A percentile compares a stretch with the other conserved stretches of the same genome.
phyloP scores from a whole-genome alignment of 2,329 filamentous ascomycete species.

The Aaosphaeria pasadenensis region DNA sequence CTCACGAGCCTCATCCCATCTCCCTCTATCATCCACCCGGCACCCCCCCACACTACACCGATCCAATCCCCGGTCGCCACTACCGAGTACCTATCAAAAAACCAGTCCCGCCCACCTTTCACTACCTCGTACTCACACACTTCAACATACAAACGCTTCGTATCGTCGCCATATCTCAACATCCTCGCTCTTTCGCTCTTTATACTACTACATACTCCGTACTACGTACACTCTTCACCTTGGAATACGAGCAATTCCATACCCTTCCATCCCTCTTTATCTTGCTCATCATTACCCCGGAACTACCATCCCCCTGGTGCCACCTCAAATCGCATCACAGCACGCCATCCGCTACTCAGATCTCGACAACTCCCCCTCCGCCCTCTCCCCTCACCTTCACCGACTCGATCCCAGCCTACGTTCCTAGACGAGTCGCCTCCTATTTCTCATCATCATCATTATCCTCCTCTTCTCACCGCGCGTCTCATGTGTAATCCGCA shows the following conservation, averaged over 20 bases:
- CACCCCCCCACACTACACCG: no score
- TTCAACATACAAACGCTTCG: not conserved
- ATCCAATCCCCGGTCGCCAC: no score
- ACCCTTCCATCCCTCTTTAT: not conserved
- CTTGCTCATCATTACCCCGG: not conserved
- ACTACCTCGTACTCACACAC: not conserved
- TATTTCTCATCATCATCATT: not conserved
- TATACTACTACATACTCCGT: no score
- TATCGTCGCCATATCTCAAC: not conserved
- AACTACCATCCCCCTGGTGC: no score
- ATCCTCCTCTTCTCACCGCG: not conserved
- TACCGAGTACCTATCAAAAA: no score
- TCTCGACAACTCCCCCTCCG: not conserved
- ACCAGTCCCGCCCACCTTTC: not conserved
- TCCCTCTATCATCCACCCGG: no score
- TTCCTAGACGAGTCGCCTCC: not conserved
- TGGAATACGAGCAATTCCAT: not conserved
- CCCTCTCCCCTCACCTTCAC: not conserved
- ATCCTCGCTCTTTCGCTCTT: not conserved
- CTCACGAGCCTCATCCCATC: no score
- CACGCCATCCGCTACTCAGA: not conserved
- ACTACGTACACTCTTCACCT: no score
- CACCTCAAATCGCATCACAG: not conserved
- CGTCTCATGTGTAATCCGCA: slow-evolving; percentile 1
- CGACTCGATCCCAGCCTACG: not conserved